Evolutionary conservation across 2,329 filamentous ascomycete genomes (phyloP).

Genomic region (Venturia asperata): DNA sequence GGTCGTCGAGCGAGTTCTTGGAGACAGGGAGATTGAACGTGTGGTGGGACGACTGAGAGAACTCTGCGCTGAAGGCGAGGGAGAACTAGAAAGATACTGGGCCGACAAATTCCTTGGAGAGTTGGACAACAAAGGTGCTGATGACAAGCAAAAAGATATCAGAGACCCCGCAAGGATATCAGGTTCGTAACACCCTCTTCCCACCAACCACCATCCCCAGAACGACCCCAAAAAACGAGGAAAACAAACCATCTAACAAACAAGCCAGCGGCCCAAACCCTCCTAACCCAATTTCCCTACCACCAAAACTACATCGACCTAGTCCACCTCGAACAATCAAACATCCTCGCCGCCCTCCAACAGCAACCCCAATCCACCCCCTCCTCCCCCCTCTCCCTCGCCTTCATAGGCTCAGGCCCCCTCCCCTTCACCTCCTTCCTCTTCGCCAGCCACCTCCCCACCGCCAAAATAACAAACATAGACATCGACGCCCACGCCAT

Average conservation of each 20-base stretch:
- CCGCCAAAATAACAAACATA: constrained; percentile 8
- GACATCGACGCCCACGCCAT: background rate
- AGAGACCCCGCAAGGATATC: background rate
- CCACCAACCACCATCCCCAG: too few relatives aligned
- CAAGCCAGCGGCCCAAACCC: background rate
- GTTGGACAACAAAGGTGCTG: background rate
- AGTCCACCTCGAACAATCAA: constrained; percentile 1
- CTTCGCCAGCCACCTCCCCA: background rate
- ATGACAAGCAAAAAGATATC: background rate
- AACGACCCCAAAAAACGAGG: background rate
- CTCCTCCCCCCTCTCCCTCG: background rate
- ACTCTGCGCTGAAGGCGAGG: background rate
- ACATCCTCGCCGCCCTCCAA: constrained; percentile 5
- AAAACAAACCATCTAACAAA: background rate
- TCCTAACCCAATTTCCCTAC: background rate
- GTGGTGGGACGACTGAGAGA: background rate
- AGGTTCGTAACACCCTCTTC: background rate
- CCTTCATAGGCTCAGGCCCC: constrained; percentile 5
- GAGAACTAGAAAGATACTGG: constrained; percentile 1
- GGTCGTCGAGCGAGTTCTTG: background rate
- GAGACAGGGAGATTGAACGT: background rate
- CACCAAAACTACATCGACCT: constrained; percentile 7
- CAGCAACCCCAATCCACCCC: background rate
- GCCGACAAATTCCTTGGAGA: background rate
- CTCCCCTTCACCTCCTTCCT: constrained; percentile 4